Base-by-base conservation (phyloP, 2,329 filamentous ascomycete species). In the Ophiostoma triangulosporum region DNA sequence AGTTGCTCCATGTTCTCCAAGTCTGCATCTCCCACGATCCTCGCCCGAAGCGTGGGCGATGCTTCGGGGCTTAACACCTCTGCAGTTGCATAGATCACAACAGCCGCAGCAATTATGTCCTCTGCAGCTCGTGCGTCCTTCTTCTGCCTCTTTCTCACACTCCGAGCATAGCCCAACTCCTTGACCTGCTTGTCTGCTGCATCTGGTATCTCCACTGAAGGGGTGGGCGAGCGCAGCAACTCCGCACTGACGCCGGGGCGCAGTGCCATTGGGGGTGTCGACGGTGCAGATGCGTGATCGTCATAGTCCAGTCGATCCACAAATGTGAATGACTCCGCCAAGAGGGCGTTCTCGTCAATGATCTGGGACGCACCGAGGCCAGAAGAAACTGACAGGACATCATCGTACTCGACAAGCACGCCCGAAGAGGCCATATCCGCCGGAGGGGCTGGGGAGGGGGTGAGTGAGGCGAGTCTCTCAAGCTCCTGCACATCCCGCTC, bases 91-190 rank as follows among this genome's bases (percentile, higher is more conserved):
- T 75, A 76, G 20, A 78, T 70, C 24, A 77, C 69, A 24, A 77
- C 75, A 14, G 73, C 76, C 32, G 75, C 72, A 32, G 76, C 76
- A 31, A 78, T 64, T 32, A 72, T 70, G 55, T 78, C 76, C 62
- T 79, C 75, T 15, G 71, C 72, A 15, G 71, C 65, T 35, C 68
- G 69, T 32, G 73, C 64, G n/a, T 68, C 68, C 55, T 70, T 65
- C 55, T 68, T 72, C 52, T 70, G 68, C 58, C 70, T 71, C 51
- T 70, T 71, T 53, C 68, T 69, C 17, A 76, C 60, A 48, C 69
- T 74, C 52, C 66, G 69, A 22, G 66, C 68, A 46, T 71, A 64
- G 48, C 64, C 69, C 52, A 74, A 63, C 52, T 68, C 62, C 56
- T 67, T 66, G 59, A 64, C 70, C 60, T 66, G 59, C 55, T 64